Evolutionary conservation across 257 asterid genomes (phyloP), one percentile per base, ranked within the genome.

Genomic region (Petunia secreta): DNA sequence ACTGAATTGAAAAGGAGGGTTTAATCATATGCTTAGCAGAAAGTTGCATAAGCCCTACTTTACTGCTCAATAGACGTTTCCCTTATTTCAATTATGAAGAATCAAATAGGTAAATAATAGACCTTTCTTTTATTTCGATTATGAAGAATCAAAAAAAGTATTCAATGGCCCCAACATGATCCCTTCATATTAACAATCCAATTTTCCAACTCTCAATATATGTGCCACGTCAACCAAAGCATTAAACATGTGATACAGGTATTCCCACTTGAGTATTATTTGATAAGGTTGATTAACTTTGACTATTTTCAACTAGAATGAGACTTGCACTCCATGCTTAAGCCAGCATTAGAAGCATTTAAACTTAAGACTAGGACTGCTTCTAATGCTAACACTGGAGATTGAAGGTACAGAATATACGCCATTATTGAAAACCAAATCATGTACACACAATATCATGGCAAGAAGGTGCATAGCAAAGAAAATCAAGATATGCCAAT

Each of bases 31-130:
- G 60, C 77, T 48, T 48, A 16, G 77, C 25, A 5, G 58, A 25
- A 69, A 25, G 59, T 34, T 46, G 59, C 59, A 69, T 69, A 9
- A 46, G 11, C 60, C 58, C 43, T 48, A 48, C 60, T 48, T 25
- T 1, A 71, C 60, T 71, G 25, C 34, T 48, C 60, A 48, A 34
- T 5, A 71, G 34, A 9, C 60, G 25, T 25, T 48, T 71, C 77
- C 48, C 77, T 71, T 71, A 71, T 71, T 8, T 34, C 3, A 44
- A 48, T 71, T 71, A 71, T 48, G 34, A 71, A 71, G n/a, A 71
- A 71, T 25, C 34, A 2, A 48, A 25, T 25, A 25, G 25, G 25
- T 25, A 25, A 25, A 25, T 25, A 48, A 34, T 5, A 71, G 34
- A 9, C 60, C 43, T 25, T 48, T 71, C 77, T 71, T 60, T 71